Percentiles rank a stretch among this genome's conserved stretches.
Conservation (phyloP, 1,284 basidiomycete genomes). For the Ustilago loliicola region DNA sequence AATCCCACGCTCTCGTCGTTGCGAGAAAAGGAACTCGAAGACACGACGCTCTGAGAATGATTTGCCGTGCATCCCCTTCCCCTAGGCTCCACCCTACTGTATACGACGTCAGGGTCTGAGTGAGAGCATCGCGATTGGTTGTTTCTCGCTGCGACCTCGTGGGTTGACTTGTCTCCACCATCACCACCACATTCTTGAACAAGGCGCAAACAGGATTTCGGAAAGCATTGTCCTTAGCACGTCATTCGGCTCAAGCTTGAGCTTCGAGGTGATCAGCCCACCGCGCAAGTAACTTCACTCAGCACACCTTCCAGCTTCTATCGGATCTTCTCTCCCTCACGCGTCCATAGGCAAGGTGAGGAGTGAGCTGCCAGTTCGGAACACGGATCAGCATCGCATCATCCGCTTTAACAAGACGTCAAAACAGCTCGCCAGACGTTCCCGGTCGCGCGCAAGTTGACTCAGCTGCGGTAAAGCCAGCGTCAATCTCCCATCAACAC, state of each 20-base stretch:
- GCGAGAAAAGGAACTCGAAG: no score
- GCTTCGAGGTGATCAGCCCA: neutral
- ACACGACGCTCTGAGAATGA: neutral
- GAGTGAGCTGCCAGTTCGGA: neutral
- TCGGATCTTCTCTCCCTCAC: neutral
- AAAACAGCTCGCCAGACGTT: neutral
- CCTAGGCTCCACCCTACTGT: no score
- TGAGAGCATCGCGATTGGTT: neutral
- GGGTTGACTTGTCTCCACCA: constrained; percentile 4
- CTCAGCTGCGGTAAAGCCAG: constrained; percentile 2
- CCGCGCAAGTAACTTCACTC: neutral
- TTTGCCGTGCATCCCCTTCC: constrained; percentile 4
- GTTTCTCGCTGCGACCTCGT: no score
- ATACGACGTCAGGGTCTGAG: neutral
- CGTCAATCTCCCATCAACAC: neutral
- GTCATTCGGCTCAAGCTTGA: neutral
- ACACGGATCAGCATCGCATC: neutral
- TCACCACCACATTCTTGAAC: neutral
- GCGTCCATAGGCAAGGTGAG: neutral
- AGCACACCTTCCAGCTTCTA: neutral
- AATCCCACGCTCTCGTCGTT: neutral
- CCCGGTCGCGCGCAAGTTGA: neutral
- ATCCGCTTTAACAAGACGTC: no score
- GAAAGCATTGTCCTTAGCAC: neutral
- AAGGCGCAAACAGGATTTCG: neutral